Percentiles rank a stretch among this genome's conserved stretches.
These are phyloP conservation scores for Biscogniauxia mediterranea DNA, from an alignment of 2,329 filamentous ascomycete species.

Conservation along the genomic window DNA sequence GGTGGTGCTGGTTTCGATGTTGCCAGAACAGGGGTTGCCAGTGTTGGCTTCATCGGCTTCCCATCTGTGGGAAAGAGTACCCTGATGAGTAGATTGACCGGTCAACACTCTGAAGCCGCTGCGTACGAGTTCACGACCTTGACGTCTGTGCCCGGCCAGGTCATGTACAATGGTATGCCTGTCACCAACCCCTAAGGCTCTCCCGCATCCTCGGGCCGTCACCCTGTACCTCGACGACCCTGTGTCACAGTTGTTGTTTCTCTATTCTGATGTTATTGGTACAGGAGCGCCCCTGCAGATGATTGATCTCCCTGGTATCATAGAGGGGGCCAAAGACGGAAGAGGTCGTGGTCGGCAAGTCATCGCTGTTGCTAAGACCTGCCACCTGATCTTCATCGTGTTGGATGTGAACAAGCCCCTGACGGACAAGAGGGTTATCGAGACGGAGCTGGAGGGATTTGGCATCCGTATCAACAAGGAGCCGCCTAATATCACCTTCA, in stretches of 20 bases:
- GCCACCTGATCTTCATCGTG: conserved; percentile 97
- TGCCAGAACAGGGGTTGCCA: conserved; percentile 93
- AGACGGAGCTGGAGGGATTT: conserved; percentile 92
- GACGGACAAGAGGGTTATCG: conserved; percentile 94
- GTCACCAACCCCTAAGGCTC: conserved; percentile 6
- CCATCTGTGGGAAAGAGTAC: conserved; percentile 98
- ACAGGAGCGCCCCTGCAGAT: conserved; percentile 90
- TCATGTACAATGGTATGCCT: conserved; percentile 76
- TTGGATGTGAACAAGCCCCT: conserved; percentile 98
- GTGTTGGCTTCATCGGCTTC: conserved; percentile 96
- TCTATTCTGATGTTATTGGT: conserved; percentile 14
- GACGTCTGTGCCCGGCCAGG: conserved; percentile 94
- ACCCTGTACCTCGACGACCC: not conserved
- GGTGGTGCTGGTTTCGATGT: conserved; percentile 93
- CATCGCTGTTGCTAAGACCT: conserved; percentile 98
- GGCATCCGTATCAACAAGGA: conserved; percentile 97
- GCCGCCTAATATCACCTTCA: conserved; percentile 98
- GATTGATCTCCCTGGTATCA: conserved; percentile 97
- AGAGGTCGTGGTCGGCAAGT: conserved; percentile 97
- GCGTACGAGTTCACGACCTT: conserved; percentile 99
- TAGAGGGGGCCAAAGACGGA: conserved; percentile 96
- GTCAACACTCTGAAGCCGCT: conserved; percentile 94
- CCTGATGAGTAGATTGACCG: conserved; percentile 89
- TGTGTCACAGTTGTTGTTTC: not conserved
- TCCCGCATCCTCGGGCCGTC: not conserved